Conservation (phyloP, 768 basidiomycete species). For the Mycena vulgaris region DNA sequence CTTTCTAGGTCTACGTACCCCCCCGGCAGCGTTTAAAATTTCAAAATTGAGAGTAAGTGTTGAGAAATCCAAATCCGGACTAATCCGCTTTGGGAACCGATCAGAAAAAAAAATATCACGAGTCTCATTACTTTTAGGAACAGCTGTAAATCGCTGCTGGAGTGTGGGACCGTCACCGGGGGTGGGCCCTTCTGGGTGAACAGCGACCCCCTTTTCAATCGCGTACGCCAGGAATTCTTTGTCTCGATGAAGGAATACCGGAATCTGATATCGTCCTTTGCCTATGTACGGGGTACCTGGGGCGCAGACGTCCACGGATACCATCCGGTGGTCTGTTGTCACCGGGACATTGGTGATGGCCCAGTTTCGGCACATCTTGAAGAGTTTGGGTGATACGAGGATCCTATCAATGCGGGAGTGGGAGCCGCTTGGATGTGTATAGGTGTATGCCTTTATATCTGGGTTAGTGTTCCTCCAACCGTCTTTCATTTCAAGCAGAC, state of each 20-base stretch:
- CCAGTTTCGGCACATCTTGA: conserved; percentile 13
- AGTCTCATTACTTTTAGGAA: too few relatives aligned
- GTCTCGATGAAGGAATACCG: not conserved
- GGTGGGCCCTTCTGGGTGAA: not conserved
- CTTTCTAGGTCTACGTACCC: too few relatives aligned
- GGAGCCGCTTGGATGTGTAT: not conserved
- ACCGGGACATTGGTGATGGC: not conserved
- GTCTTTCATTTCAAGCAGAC: conserved; percentile 15
- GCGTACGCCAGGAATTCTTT: not conserved
- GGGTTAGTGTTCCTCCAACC: conserved; percentile 26
- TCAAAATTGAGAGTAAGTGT: too few relatives aligned
- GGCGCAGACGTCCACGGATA: conserved; percentile 3
- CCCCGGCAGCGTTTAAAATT: too few relatives aligned
- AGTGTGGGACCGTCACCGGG: not conserved
- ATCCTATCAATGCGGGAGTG: conserved; percentile 19
- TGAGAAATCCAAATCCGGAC: too few relatives aligned
- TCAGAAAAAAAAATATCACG: too few relatives aligned
- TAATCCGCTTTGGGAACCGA: too few relatives aligned
- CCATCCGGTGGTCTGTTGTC: conserved; percentile 25
- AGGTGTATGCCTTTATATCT: not conserved
- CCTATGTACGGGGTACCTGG: conserved; percentile 20
- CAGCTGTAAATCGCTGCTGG: not conserved
- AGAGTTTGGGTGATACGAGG: not conserved
- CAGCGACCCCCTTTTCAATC: not conserved
- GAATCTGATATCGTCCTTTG: conserved; percentile 4